phyloP scores from a whole-genome alignment of 2,329 filamentous ascomycete genomes.

The Plectosphaerella cucumerina region DNA sequence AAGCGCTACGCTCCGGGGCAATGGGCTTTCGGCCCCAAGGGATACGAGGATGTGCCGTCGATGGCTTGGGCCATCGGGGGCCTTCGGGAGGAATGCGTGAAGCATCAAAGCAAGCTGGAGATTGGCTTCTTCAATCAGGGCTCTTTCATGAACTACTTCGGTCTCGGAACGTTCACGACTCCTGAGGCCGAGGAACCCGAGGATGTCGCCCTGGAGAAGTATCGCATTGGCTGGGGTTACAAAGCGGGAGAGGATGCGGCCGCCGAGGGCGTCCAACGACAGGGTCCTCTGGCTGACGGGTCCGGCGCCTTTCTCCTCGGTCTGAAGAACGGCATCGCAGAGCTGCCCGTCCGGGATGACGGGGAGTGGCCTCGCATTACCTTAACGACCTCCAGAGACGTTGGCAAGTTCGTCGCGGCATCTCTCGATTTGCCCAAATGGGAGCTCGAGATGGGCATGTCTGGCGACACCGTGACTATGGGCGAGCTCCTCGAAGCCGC shows the following conservation, averaged over 20 bases:
- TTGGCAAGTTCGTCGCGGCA: constrained; percentile 1
- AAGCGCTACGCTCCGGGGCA: not conserved
- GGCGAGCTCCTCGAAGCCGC: not conserved
- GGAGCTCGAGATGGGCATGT: constrained; percentile 1
- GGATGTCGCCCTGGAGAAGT: not conserved
- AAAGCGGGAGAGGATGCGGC: not conserved
- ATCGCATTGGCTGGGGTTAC: not conserved
- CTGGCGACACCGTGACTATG: not conserved
- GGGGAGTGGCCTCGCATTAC: not conserved
- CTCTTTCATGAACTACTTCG: constrained; percentile 2
- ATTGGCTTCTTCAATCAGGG: constrained; percentile 1
- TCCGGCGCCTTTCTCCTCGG: constrained; percentile 1
- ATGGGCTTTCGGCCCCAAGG: not conserved
- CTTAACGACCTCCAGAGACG: not conserved
- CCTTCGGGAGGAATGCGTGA: not conserved
- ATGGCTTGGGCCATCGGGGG: not conserved
- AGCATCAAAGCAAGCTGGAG: not conserved
- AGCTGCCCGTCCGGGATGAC: constrained; percentile 1
- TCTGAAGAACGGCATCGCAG: constrained; percentile 1
- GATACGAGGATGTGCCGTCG: not conserved
- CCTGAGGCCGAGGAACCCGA: not conserved
- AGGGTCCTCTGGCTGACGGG: not conserved
- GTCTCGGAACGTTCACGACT: not conserved
- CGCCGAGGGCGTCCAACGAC: not conserved
- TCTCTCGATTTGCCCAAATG: constrained; percentile 1